Base-by-base conservation (phyloP, 371 early-diverging fungal genomes). In the Mortierella sp. region DNA sequence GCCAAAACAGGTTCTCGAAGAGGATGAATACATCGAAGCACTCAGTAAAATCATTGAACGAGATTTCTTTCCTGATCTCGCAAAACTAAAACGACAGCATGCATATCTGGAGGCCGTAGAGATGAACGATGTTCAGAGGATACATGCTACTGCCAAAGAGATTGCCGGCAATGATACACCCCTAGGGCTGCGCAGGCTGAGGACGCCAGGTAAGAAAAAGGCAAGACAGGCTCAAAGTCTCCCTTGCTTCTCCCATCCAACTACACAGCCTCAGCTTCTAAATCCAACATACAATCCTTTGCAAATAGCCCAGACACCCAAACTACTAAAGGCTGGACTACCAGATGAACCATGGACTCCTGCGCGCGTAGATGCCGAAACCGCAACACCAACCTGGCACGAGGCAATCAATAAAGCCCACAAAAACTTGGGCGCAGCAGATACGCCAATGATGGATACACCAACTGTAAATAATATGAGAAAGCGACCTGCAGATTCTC, bases 51-150 rank as follows among this genome's bases (percentile, higher is more conserved):
- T 96, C 70, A 94, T 96, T 57, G 90, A 95, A 77, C 86, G 96
- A 18, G 96, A 96, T 76, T 96, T 94, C 74, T 96, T 94, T 70
- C 96, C 96, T 3, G 87, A 92, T 63, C 87, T 96, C 20, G 87
- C 90, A 26, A 87, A 87, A 57, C 71, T 96, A 62, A 88, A 87
- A 73, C 66, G 83, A 37, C 84, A 84, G 30, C 73, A 84, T 68
- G 84, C 75, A 22, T 85, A 85, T 52, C 52, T 85, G 32, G 83
- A 85, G 26, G 83, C 84, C 5, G 72, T 83, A 45, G 68, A 71
- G 39, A 64, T 75, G 62, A 84, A 78, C 55, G 80, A 84, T 55
- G 49, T 69, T 12, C 71, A 76, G 22, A 63, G 80, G 35, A 80
- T 85, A 54, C 51, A 58, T 8, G 72, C 75, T 30, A 78, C 84